Evolutionary conservation across 2,329 filamentous ascomycete genomes (phyloP), one percentile per base, ranked within the genome.

Genomic region (Meredithiella fracta): DNA sequence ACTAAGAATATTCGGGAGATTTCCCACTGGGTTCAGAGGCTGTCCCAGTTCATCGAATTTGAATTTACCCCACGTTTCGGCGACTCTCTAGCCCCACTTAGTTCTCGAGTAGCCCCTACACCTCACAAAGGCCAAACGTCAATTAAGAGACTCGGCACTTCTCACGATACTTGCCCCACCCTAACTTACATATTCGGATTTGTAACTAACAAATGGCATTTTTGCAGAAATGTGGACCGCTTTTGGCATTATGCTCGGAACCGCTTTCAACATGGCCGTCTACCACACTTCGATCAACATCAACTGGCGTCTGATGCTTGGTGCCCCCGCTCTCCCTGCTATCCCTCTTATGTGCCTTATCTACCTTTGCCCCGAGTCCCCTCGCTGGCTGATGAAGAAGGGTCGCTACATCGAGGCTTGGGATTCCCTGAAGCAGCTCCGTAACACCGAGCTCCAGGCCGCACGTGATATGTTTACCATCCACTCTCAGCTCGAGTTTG

Each of bases 321-420:
- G 54, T 8, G 82, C 80, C 1, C 79, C 82, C 1, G 79, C 83
- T 52, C 75, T 83, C 37, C 81, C 82, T 1, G 79, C 80, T 0
- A 66, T 85, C 1, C 79, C 80, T 6, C 68, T 85, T 3, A 64
- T 81, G 8, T 15, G 79, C 0, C 67, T 70, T 9, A 69, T 83
- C 25, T 85, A 70, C 60, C 73, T 82, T 60, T 82, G 79, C 60
- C 80, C 80, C 0, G 79, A 83, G 62, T 82, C 78, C 1, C 80
- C 81, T 2, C 73, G 80, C 54, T 85, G 80, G 80, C 77, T 73
- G 55, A 76, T 85, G 65, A 82, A 82, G 64, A 82, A 82, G 62
- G 71, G 71, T 11, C 70, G 69, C 53, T 74, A 80, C 61, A 59
- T 59, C 2, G 67, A 77, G 50, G 80, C 81, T 1, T 82, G 75